phyloP scores from a whole-genome alignment of 169 alveolate species.

The Cryptosporidium canis region DNA sequence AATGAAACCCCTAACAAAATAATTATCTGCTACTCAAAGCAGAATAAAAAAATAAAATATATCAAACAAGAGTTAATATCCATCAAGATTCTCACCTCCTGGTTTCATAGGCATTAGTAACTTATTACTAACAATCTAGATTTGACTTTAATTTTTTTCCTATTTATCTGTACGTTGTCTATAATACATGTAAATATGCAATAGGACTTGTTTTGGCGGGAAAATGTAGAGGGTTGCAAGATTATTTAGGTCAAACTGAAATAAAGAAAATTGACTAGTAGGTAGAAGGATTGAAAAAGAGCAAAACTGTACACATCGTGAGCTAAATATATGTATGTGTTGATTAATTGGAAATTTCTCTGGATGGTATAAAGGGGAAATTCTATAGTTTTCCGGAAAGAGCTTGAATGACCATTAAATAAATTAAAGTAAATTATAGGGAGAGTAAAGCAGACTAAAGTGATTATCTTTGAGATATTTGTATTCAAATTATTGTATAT shows the following conservation, averaged over 20 bases:
- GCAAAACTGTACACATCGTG: background rate
- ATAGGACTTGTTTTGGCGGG: conserved; percentile 14
- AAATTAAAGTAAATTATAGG: too few species aligned
- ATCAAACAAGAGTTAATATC: too few species aligned
- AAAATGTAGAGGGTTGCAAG: background rate
- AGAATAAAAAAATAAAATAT: too few species aligned
- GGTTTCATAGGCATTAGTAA: background rate
- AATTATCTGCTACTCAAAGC: too few species aligned
- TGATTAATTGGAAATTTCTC: background rate
- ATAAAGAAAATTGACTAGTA: background rate
- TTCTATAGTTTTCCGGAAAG: too few species aligned
- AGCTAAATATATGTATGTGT: background rate
- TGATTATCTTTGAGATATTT: background rate
- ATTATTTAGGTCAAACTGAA: background rate
- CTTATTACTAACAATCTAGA: background rate
- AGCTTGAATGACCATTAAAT: too few species aligned
- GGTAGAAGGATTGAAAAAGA: background rate
- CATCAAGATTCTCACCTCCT: background rate
- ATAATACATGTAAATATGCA: conserved; percentile 55
- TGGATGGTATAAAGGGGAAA: background rate
- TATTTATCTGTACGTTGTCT: conserved; percentile 58
- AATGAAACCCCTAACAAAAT: too few species aligned
- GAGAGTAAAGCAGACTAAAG: too few species aligned
- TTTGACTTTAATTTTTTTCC: background rate
- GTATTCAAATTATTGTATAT: background rate